A percentile compares a stretch with the other conserved stretches of the same genome.
Evolutionary conservation across 75 land plant species (phyloP).

Genomic region (Pseudotsuga menziesii): DNA sequence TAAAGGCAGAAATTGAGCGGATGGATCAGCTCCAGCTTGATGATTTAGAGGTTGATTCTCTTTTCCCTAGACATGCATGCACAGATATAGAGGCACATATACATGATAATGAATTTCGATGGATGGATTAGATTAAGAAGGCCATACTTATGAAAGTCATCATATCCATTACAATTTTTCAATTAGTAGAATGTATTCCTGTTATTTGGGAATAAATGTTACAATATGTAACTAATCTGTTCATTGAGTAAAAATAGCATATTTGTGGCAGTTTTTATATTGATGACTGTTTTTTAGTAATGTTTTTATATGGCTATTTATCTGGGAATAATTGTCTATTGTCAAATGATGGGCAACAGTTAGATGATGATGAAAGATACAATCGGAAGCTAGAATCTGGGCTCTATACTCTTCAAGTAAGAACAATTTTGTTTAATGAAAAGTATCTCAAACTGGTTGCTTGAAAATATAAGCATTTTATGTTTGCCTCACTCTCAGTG

Average conservation of each 20-base stretch:
- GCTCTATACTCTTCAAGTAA: conserved; percentile 91
- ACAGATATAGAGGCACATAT: not conserved
- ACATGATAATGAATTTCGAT: conserved; percentile 6
- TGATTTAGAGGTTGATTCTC: conserved; percentile 69
- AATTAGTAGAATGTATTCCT: not conserved
- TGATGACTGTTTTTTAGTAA: too few species aligned
- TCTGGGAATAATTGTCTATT: not conserved
- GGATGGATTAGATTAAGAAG: not conserved
- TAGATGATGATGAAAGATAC: conserved; percentile 97
- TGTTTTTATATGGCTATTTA: not conserved
- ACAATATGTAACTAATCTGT: too few species aligned
- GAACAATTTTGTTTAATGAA: not conserved
- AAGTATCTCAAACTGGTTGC: not conserved
- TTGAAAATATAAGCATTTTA: conserved; percentile 3
- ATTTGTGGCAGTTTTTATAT: too few species aligned
- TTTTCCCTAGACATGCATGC: not conserved
- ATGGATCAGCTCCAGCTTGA: conserved; percentile 65
- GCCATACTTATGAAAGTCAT: not conserved
- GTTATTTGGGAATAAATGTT: not conserved
- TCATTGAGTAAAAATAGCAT: too few species aligned
- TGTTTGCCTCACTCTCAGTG: not conserved
- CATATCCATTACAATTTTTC: not conserved
- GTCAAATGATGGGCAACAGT: conserved; percentile 29
- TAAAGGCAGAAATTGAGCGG: conserved; percentile 75
- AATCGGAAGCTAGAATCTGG: conserved; percentile 89